phyloP scores from a whole-genome alignment of 2,329 filamentous ascomycete species.

The Oidium heveae region DNA sequence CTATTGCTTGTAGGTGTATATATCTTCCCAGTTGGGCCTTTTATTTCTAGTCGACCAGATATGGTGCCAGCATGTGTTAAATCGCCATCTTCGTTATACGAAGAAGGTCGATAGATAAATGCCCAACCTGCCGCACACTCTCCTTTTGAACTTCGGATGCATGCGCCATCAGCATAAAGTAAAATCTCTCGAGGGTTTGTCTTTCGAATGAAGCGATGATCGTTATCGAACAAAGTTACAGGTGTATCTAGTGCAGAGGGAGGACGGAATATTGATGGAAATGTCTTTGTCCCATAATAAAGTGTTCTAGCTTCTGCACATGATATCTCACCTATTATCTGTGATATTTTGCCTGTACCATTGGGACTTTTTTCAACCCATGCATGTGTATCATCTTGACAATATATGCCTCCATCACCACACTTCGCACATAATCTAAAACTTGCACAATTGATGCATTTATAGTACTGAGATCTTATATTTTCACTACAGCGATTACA shows the following conservation, averaged over 20 bases:
- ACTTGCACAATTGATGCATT: neutral
- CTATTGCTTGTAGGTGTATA: slow-evolving; percentile 23
- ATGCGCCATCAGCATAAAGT: slow-evolving; percentile 22
- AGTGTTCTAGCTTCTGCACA: neutral
- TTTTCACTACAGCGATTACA: neutral
- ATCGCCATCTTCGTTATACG: slow-evolving; percentile 3
- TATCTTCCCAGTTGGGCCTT: slow-evolving; percentile 18
- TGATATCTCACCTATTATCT: neutral
- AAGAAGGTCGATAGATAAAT: slow-evolving; percentile 10
- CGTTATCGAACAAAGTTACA: neutral
- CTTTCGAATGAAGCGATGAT: slow-evolving; percentile 11
- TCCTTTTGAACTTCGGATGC: slow-evolving; percentile 17
- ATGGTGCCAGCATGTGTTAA: slow-evolving; percentile 4
- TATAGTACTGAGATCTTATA: neutral
- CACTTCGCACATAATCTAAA: neutral
- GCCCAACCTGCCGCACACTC: slow-evolving; percentile 19
- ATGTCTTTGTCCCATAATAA: neutral
- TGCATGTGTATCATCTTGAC: neutral
- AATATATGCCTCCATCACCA: neutral
- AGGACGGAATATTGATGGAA: slow-evolving; percentile 1
- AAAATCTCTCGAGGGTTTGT: slow-evolving; percentile 14
- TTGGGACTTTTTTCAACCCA: neutral
- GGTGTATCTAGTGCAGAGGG: neutral
- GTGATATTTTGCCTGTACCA: neutral
- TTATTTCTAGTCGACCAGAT: slow-evolving; percentile 17